Base-by-base conservation (phyloP, 2,329 filamentous ascomycete genomes). In the Aspergillus pseudonomiae region DNA sequence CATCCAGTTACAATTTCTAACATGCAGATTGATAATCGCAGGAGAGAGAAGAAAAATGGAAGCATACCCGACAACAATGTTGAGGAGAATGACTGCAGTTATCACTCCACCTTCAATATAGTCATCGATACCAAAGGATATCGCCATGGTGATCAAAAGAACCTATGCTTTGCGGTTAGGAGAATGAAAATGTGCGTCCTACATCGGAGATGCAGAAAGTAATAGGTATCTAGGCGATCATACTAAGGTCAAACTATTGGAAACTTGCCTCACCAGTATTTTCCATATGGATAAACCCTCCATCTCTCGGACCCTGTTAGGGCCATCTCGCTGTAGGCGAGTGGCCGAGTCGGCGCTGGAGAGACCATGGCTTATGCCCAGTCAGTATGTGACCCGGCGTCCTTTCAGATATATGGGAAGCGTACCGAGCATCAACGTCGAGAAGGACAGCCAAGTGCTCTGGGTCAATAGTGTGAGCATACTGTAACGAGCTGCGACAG, bases 221-320 rank as follows among this genome's bases (percentile, higher is more conserved):
- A 58, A 56, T 62, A 50, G 16, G 16, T 50, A 6, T 19, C 6
- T 41, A 19, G 63, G 58, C 32, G 41, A 46, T 73, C 79, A 70
- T 78, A 84, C 88, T 75, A 90, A 83, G 67, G 90, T 92, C 79
- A 92, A 82, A 80, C 89, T 91, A 81, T 92, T 92, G 68, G 89
- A 91, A 70, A 92, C 85, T 81, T 92, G 90, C 74, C 89, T 90
- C 79, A 92, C 78, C 80, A 92, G 85, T 81, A 92, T 91, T 80
- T 90, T 86, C 87, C 89, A 91, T 78, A 89, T 73, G 78, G 89
- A 91, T 80, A 90, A 80, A 78, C 88, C 87, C 80, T 89, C 87
- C 82, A 88, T 86, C 79, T 87, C 86, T 79, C 89, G 86, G 81
- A 92, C 86, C 75, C 85, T 85, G 81, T 93, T 93, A 70, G 86